Evolutionary conservation across 257 asterid species (phyloP).

Genomic region (Fraxinus americana): DNA sequence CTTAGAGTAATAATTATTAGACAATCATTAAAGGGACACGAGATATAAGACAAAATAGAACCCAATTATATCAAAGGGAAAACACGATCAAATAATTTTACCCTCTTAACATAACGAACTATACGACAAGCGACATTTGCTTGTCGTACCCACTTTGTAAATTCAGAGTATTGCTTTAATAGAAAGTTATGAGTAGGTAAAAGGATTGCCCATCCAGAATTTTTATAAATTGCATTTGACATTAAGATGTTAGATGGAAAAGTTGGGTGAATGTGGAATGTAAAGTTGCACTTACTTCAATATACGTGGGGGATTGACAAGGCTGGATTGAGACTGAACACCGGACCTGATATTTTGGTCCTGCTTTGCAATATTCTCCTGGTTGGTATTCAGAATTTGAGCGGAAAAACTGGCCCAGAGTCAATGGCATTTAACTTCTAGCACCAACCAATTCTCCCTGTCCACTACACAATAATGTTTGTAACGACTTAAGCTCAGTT

Average conservation of each 20-base stretch:
- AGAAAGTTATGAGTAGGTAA: background rate
- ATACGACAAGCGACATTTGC: background rate
- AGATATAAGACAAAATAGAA: background rate
- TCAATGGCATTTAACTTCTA: slow-evolving; percentile 17
- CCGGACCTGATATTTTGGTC: slow-evolving; percentile 16
- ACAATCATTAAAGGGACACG: background rate
- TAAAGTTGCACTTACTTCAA: background rate
- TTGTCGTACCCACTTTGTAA: background rate
- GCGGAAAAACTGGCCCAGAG: background rate
- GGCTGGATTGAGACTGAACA: slow-evolving; percentile 20
- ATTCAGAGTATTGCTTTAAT: background rate
- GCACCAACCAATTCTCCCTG: slow-evolving; percentile 4
- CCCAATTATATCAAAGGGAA: background rate
- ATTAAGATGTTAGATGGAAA: background rate
- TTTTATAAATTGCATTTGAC: background rate
- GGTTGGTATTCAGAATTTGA: background rate
- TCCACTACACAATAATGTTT: background rate
- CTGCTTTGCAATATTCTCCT: slow-evolving; percentile 3
- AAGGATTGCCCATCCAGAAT: background rate
- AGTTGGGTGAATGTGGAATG: background rate
- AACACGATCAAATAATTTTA: background rate
- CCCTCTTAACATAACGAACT: no score
- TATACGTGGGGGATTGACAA: slow-evolving; percentile 17
- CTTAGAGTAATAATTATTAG: background rate
- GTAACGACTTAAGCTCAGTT: no score